These are phyloP conservation scores for Arthrobotrys pseudoclavata DNA, from an alignment of 2,329 filamentous ascomycete genomes.

Conservation along the genomic window DNA sequence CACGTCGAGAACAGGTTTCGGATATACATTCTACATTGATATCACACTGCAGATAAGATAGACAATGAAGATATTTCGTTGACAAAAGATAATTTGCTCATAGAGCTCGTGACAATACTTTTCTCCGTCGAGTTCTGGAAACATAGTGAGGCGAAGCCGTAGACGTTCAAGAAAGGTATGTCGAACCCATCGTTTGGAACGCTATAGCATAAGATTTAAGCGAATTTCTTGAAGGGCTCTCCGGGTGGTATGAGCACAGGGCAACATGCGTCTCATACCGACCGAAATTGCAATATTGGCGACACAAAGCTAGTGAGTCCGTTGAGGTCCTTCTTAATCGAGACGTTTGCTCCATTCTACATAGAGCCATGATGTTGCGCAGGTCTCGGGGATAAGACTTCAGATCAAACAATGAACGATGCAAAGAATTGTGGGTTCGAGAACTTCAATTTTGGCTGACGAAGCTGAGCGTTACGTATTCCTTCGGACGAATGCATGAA, in stretches of 20 bases:
- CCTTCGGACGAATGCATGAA: slow-evolving; percentile 13
- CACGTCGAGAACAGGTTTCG: slow-evolving; percentile 11
- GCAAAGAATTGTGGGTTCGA: neutral
- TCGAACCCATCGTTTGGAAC: neutral
- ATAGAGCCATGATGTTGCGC: neutral
- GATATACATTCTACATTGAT: slow-evolving; percentile 7
- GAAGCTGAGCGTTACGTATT: slow-evolving; percentile 29
- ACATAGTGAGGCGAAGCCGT: slow-evolving; percentile 24
- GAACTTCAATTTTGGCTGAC: slow-evolving; percentile 32
- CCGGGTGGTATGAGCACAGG: slow-evolving; percentile 26
- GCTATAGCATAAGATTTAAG: slow-evolving; percentile 16
- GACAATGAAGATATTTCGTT: neutral
- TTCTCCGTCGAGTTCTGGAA: slow-evolving; percentile 39
- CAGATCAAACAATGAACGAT: neutral
- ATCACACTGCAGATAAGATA: slow-evolving; percentile 11
- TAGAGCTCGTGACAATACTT: slow-evolving; percentile 30
- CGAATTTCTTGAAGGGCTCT: slow-evolving; percentile 28
- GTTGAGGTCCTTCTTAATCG: slow-evolving; percentile 1
- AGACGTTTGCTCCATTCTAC: neutral
- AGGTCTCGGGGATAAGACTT: slow-evolving; percentile 21
- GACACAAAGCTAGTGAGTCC: slow-evolving; percentile 11
- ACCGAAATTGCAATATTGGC: slow-evolving; percentile 24
- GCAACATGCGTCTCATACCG: slow-evolving; percentile 36
- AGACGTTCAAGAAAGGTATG: slow-evolving; percentile 5
- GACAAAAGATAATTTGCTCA: neutral